Base-by-base conservation (phyloP, 2,329 filamentous ascomycete species). In the Orbilia javanica region DNA sequence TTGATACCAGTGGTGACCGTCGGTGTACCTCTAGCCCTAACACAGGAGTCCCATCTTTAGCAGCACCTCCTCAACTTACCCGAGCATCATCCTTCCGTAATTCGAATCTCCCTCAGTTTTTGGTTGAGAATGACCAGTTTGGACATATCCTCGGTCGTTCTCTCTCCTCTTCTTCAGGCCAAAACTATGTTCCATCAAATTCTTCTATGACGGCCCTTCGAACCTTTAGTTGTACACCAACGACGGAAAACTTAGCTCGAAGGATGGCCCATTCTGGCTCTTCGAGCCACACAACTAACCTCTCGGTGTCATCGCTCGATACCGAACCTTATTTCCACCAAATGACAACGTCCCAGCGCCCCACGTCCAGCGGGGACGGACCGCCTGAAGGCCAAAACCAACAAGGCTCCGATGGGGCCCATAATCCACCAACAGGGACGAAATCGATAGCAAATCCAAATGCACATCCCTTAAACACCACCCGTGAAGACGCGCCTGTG, bases 221-320 rank as follows among this genome's bases (percentile, higher is more conserved):
- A 7, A 65, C 18, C 29, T 60, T 69, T 42, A 76, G 53, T 22
- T 76, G 65, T 34, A 76, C 72, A 27, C 72, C 72, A 34, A 76
- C 72, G 63, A 76, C 72, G 5, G 72, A 76, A 36, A 76, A 76
- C n/a, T 20, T 76, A 34, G 71, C 64, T 44, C 64, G 64, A 31
- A 75, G 71, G 27, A 75, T 75, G 71, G 46, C 50, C 34, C 48
- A 64, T n/a, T 39, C 64, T 11, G n/a, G 55, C 36, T 13, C 31
- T 22, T 34, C 64, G 36, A 42, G 39, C 34, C 57, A 64, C 11
- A 29, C 46, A 25, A 20, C 31, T 3, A 65, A 20, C 53, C 55
- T 31, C 22, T 65, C 65, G 3, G 13, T 22, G n/a, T 55, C 65
- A 15, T 60, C 72, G 7, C 53, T 60, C 34, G 72, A 62, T 34